Percentiles rank a stretch among this genome's conserved stretches.
phyloP scores from a whole-genome alignment of 805 yeast genomes.

The Barnettozyma wickerhamii region DNA sequence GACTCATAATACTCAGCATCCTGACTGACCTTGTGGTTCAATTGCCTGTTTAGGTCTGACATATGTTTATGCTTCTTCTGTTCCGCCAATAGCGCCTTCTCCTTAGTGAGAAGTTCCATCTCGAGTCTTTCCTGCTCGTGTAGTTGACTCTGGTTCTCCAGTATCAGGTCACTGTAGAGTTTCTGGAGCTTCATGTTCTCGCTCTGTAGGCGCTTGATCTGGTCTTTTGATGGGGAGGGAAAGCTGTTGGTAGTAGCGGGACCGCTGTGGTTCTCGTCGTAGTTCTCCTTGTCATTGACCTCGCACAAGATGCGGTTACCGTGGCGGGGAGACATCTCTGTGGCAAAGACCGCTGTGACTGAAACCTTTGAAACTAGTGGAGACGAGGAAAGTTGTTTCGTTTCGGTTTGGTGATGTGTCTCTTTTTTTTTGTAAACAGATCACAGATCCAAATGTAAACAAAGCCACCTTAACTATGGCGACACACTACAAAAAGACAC shows the following conservation, averaged over 20 bases:
- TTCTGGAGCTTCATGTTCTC: slow-evolving; percentile 14
- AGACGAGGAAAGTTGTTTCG: too few species aligned
- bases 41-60: slow-evolving; percentile 10
- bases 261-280: background rate
- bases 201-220: slow-evolving; percentile 1
- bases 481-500: background rate
- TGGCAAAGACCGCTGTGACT: too few species aligned
- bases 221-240: background rate
- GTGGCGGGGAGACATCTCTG: background rate
- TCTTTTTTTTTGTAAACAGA: too few species aligned
- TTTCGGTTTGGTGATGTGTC: too few species aligned
- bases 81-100: slow-evolving; percentile 15
- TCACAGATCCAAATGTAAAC: slow-evolving; percentile 8
- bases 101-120: slow-evolving; percentile 28
- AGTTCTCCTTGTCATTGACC: slow-evolving; percentile 7
- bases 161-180: slow-evolving; percentile 19
- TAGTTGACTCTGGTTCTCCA: slow-evolving; percentile 26
- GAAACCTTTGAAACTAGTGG: too few species aligned
- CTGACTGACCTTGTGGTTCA: slow-evolving; percentile 12
- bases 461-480: too few species aligned
- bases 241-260: background rate
- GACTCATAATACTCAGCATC: slow-evolving; percentile 17
- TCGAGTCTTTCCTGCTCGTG: slow-evolving; percentile 35
- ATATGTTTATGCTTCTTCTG: slow-evolving; percentile 9
- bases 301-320: background rate